A percentile compares a stretch with the other conserved stretches of the same genome.
Conservation (phyloP, 768 basidiomycete species). For the Lactarius evosmus region DNA sequence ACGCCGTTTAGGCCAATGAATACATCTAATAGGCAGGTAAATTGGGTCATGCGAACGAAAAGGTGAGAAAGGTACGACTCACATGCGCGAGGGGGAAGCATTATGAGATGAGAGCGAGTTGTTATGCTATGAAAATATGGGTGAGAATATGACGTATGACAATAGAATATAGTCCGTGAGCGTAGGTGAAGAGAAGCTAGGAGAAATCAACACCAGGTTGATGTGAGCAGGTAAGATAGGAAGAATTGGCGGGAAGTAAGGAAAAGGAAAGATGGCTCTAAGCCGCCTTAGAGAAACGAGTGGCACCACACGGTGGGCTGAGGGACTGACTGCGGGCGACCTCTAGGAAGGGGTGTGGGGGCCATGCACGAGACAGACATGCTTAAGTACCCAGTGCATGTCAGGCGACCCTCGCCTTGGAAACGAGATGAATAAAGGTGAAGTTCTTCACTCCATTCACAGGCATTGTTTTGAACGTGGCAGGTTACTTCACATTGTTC, state of each 20-base stretch:
- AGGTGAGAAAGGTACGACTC: conserved; percentile 4
- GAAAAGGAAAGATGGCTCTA: conserved; percentile 13
- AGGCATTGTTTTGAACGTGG: conserved; percentile 14
- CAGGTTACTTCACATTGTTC: conserved; percentile 10
- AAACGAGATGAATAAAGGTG: conserved; percentile 14
- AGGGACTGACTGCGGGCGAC: conserved; percentile 8
- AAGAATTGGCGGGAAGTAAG: neutral
- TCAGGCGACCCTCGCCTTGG: conserved; percentile 19
- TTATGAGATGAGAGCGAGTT: conserved; percentile 9
- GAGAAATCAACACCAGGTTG: conserved; percentile 27
- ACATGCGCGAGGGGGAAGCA: conserved; percentile 29
- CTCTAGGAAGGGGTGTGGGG: conserved; percentile 19
- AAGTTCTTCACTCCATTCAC: neutral
- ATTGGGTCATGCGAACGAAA: neutral
- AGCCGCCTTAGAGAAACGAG: conserved; percentile 6
- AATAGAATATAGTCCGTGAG: conserved; percentile 4
- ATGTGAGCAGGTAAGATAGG: conserved; percentile 2
- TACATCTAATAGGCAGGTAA: conserved; percentile 14
- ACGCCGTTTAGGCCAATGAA: conserved; percentile 27
- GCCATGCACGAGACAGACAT: conserved; percentile 16
- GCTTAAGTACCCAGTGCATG: conserved; percentile 24
- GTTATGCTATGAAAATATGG: conserved; percentile 9
- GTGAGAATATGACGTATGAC: neutral
- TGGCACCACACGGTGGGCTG: conserved; percentile 24
- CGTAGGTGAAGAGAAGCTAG: neutral